These are phyloP conservation scores for Exobasidium rhododendri DNA, from an alignment of 1,284 basidiomycete genomes.

Conservation along the genomic window DNA sequence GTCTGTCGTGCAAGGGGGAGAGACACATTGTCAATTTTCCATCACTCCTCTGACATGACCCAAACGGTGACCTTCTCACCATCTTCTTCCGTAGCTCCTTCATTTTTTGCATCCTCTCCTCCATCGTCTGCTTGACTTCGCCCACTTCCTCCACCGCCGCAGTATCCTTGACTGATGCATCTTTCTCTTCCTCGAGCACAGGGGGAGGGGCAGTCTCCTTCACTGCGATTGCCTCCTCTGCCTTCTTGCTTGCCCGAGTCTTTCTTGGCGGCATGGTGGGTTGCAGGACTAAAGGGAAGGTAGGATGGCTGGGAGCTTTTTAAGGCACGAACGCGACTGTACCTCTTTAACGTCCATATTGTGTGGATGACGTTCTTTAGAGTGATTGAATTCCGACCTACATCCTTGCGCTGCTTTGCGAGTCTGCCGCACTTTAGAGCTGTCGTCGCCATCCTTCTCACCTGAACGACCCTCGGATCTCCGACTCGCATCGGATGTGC, in stretches of 20 bases:
- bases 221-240: background rate
- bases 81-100: constrained; percentile 71
- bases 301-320: background rate
- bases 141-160: background rate
- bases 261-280: constrained; percentile 1
- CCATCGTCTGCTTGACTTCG: constrained; percentile 59
- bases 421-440: too few relatives aligned
- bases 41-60: background rate
- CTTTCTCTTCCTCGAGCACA: background rate
- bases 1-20: constrained; percentile 7
- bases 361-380: too few relatives aligned
- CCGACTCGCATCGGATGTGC: too few relatives aligned
- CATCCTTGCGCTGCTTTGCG: too few relatives aligned
- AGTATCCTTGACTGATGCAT: background rate
- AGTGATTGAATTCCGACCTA: too few relatives aligned
- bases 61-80: constrained; percentile 59
- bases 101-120: constrained; percentile 73
- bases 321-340: background rate
- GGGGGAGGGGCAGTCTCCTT: background rate
- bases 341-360: background rate
- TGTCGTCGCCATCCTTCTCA: too few relatives aligned
- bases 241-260: background rate
- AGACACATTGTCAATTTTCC: background rate
- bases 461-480: too few relatives aligned
- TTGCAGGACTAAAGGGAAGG: background rate